Base-by-base conservation (phyloP, 176 grass and related monocot genomes). In the Avena sativa region DNA sequence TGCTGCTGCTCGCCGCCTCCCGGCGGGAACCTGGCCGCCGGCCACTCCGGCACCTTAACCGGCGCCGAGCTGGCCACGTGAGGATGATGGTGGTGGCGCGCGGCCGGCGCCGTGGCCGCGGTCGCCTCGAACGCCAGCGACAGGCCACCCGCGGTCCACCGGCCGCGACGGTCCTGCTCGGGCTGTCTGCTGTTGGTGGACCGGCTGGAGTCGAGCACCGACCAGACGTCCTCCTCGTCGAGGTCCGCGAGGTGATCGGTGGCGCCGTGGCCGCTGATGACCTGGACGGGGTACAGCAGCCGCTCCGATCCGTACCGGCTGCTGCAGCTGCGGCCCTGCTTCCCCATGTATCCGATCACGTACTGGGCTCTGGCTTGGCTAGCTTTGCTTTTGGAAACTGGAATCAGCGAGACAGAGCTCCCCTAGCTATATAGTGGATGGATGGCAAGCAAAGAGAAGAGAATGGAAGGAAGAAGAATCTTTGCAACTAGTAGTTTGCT, bases 171-270 rank as follows among this genome's bases (percentile, higher is more conserved):
- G 1, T 30, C 73, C 15, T 51, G 73, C 25, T 76, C 73, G 1
- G 73, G 25, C 9, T 30, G 34, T 57, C 32, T 61, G 55, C 36
- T 8, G 26, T 5, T 28, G 15, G 51, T 2, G 74, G 68, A 71
- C 36, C 43, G 38, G 28, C 40, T 13, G 55, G 32, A 61, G 77
- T 40, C 36, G 36, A 76, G 73, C 73, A 79, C 78, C 17, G 78
- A 60, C 78, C 78, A 79, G 36, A 79, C 57, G 38, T 79, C 78
- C 78, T 60, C 78, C 78, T 79, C 78, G 20, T 79, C 78, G 6
- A 79, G 36, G 38, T 79, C 78, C 20, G 78, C 36, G 38, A 79
- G 78, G 57, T 79, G 77, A 60, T 79, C 77, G 19, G 77, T 20
- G 55, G 12, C 77, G 34, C 9, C 77, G 11, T 17, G 36, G 47